Evolutionary conservation across 2,329 filamentous ascomycete genomes (phyloP).

Genomic region (Dactylellina leptospora): DNA sequence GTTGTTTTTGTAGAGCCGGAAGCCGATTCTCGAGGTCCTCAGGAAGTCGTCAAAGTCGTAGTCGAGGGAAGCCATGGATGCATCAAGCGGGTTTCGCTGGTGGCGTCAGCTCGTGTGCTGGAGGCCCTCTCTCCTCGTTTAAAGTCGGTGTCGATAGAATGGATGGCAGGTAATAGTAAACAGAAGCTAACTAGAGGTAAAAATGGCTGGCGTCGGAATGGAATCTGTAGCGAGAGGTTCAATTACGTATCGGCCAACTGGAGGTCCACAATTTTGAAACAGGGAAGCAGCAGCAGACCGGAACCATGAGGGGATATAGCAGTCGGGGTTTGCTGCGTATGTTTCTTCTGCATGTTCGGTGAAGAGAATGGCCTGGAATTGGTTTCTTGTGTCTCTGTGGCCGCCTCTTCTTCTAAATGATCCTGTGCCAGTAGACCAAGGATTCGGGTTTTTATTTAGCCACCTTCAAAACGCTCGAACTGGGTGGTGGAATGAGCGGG

Average conservation of each 20-base stretch:
- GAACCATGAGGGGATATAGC: constrained; percentile 42
- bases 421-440: constrained; percentile 40
- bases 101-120: constrained; percentile 51
- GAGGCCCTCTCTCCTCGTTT: constrained; percentile 32
- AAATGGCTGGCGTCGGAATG: constrained; percentile 8
- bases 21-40: constrained; percentile 44
- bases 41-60: constrained; percentile 52
- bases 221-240: constrained; percentile 28
- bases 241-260: constrained; percentile 49
- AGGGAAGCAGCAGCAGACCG: constrained; percentile 13
- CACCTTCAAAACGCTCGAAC: constrained; percentile 33
- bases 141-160: constrained; percentile 4
- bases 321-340: constrained; percentile 15
- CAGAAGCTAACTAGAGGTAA: not conserved
- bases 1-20: constrained; percentile 51
- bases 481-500: constrained; percentile 12
- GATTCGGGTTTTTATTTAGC: constrained; percentile 50
- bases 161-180: not conserved
- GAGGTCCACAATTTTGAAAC: constrained; percentile 51
- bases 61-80: constrained; percentile 50
- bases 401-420: constrained; percentile 4
- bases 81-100: constrained; percentile 36
- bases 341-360: constrained; percentile 48
- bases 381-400: not conserved
- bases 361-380: constrained; percentile 7